Conservation (phyloP, 129 eudicot species). For the Helichrysum umbraculigerum region DNA sequence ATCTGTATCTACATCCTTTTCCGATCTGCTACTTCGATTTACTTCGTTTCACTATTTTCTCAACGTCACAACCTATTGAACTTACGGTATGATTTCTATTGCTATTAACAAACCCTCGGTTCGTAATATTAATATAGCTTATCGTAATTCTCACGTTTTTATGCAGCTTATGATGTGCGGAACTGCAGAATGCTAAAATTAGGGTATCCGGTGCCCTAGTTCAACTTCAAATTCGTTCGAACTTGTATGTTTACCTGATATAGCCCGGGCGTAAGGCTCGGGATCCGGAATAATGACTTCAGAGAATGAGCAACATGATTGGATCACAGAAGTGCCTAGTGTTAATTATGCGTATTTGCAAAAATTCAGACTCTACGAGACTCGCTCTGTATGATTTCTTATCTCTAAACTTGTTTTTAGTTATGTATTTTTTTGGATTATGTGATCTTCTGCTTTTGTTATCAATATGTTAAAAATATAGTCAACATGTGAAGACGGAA, state of each 20-base stretch:
- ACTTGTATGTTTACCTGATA: slow-evolving; percentile 36
- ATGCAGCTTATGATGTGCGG: slow-evolving; percentile 15
- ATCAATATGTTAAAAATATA: slow-evolving; percentile 10
- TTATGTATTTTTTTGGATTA: background rate
- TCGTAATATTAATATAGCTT: background rate
- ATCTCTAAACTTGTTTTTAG: background rate
- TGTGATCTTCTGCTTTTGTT: slow-evolving; percentile 15
- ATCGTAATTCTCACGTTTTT: slow-evolving; percentile 2
- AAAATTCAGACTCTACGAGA: slow-evolving; percentile 90
- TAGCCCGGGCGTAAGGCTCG: slow-evolving; percentile 52
- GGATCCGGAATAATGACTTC: slow-evolving; percentile 45
- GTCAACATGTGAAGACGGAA: background rate
- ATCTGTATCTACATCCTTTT: slow-evolving; percentile 12
- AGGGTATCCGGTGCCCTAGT: slow-evolving; percentile 28
- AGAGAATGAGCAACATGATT: slow-evolving; percentile 26
- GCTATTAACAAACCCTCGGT: background rate
- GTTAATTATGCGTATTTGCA: slow-evolving; percentile 46
- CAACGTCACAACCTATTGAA: background rate
- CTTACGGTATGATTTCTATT: background rate
- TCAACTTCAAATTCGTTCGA: slow-evolving; percentile 11
- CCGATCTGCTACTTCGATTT: slow-evolving; percentile 1
- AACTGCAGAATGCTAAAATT: slow-evolving; percentile 7
- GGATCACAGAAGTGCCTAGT: slow-evolving; percentile 33
- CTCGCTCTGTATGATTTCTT: slow-evolving; percentile 65
- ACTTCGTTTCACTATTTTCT: background rate